phyloP scores from a whole-genome alignment of 148 eudicot species.

The Persicaria maculosa region DNA sequence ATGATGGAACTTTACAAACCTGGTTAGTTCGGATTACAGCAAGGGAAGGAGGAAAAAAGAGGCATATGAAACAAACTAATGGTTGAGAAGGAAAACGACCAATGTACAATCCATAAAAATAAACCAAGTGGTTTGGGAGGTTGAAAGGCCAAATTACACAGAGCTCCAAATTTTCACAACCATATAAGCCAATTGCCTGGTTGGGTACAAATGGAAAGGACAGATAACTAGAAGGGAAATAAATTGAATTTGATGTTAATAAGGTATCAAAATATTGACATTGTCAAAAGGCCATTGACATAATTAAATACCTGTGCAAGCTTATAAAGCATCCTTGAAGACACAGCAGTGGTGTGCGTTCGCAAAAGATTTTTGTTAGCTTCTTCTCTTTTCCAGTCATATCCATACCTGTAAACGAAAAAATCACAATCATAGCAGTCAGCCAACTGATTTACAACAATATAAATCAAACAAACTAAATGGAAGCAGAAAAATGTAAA shows the following conservation, averaged over 20 bases:
- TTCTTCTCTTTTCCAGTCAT: conserved; percentile 93
- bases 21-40: background rate
- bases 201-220: background rate
- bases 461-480: background rate
- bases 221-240: background rate
- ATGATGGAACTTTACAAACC: background rate
- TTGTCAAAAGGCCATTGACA: background rate
- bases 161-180: background rate
- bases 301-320: conserved; percentile 60
- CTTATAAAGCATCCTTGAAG: conserved; percentile 87
- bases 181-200: background rate
- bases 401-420: conserved; percentile 54
- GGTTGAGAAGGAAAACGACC: background rate
- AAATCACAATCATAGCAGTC: background rate
- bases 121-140: background rate
- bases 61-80: background rate
- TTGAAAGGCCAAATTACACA: background rate
- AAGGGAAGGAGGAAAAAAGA: background rate
- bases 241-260: no score
- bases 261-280: no score
- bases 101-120: background rate
- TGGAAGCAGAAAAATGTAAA: background rate
- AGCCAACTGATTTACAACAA: background rate
- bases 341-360: conserved; percentile 97
- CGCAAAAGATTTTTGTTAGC: conserved; percentile 86